Evolutionary conservation across 2,329 filamentous ascomycete species (phyloP).

Genomic region (Paecilomyces dactylethromorphus): DNA sequence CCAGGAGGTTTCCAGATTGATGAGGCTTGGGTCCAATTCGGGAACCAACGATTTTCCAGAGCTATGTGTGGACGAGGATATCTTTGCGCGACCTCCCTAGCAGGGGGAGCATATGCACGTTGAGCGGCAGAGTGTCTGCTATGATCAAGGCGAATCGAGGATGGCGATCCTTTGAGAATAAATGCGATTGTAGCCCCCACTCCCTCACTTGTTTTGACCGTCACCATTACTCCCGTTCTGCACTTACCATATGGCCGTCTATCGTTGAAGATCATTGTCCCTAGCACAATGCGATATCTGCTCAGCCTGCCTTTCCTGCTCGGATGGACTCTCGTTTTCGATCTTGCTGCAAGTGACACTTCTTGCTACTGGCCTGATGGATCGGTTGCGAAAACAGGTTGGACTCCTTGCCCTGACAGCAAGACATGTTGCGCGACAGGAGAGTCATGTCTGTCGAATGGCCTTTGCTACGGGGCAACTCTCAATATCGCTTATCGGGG

Average conservation of each 20-base stretch:
- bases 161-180: background rate
- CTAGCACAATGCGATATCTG: background rate
- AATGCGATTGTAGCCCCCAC: background rate
- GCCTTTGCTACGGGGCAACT: constrained; percentile 6
- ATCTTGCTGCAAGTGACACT: background rate
- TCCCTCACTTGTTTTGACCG: background rate
- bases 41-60: no score
- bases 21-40: no score
- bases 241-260: no score
- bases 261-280: background rate
- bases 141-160: no score
- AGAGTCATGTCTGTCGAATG: constrained; percentile 11
- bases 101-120: no score
- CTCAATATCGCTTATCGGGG: constrained; percentile 9
- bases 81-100: no score
- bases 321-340: background rate
- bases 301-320: background rate
- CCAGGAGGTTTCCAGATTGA: no score
- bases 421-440: constrained; percentile 7
- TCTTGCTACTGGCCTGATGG: background rate
- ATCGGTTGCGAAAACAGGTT: background rate
- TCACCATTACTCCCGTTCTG: no score
- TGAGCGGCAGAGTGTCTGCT: no score
- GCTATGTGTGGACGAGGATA: no score
- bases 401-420: constrained; percentile 6